Conservation (phyloP, 768 basidiomycete species). For the Leccinum pellstonianum region DNA sequence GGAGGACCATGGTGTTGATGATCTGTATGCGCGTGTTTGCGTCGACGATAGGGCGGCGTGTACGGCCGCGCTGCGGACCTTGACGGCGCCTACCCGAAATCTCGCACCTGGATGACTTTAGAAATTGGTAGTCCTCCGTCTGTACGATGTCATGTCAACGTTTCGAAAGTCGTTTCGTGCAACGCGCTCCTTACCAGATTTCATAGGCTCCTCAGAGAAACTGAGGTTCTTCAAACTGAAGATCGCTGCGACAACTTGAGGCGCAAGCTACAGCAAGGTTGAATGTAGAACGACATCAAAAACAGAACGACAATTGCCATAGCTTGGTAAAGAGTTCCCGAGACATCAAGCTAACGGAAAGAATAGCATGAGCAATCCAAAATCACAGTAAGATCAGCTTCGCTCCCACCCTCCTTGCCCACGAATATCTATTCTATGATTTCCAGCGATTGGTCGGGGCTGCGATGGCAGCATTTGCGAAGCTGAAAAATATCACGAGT, state of each 20-base stretch:
- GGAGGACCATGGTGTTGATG: slow-evolving; percentile 71
- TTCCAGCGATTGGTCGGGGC: slow-evolving; percentile 3
- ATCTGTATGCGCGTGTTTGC: slow-evolving; percentile 76
- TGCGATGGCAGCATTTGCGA: slow-evolving; percentile 41
- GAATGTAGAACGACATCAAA: slow-evolving; percentile 16
- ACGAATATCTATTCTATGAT: slow-evolving; percentile 9
- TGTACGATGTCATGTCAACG: slow-evolving; percentile 1
- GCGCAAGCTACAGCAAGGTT: slow-evolving; percentile 36
- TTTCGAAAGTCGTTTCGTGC: background rate
- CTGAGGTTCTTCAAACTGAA: slow-evolving; percentile 42
- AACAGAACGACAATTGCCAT: background rate
- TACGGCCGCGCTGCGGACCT: too few relatives aligned
- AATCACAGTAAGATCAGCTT: background rate
- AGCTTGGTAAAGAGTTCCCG: slow-evolving; percentile 27
- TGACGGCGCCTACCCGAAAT: background rate
- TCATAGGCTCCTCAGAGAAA: slow-evolving; percentile 5
- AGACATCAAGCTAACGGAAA: slow-evolving; percentile 32
- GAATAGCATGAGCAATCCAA: background rate
- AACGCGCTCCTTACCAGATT: slow-evolving; percentile 11
- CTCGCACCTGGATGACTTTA: slow-evolving; percentile 18
- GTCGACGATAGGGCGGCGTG: slow-evolving; percentile 31
- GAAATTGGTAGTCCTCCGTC: slow-evolving; percentile 20
- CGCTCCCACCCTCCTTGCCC: slow-evolving; percentile 23
- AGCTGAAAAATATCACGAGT: slow-evolving; percentile 38
- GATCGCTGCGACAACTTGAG: slow-evolving; percentile 44